A percentile compares a stretch with the other conserved stretches of the same genome.
Conservation (phyloP, 2,329 filamentous ascomycete species). For the Hypomyces rosellus region DNA sequence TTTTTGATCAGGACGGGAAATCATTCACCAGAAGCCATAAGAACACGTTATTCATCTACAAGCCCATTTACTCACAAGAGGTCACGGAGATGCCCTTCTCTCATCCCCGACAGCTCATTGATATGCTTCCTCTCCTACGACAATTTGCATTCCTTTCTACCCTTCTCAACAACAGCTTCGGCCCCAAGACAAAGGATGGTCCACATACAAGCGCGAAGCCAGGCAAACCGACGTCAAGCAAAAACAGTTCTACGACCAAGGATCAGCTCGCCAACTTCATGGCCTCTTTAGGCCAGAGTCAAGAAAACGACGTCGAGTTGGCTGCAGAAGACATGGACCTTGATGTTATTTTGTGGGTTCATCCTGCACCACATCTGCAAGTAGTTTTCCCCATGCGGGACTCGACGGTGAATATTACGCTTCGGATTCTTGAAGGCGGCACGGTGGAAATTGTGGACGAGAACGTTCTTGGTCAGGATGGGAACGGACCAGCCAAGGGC, state of each 20-base stretch:
- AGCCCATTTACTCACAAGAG: slow-evolving; percentile 63
- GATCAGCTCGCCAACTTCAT: slow-evolving; percentile 30
- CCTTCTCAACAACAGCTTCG: slow-evolving; percentile 58
- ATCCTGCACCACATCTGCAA: slow-evolving; percentile 43
- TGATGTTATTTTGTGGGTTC: slow-evolving; percentile 48
- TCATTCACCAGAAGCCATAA: slow-evolving; percentile 35
- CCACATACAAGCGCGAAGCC: slow-evolving; percentile 1
- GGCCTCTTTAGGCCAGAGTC: background rate
- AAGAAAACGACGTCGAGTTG: background rate
- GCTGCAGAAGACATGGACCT: slow-evolving; percentile 26
- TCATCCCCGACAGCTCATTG: slow-evolving; percentile 69
- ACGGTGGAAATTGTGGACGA: slow-evolving; percentile 52
- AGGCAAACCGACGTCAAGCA: background rate
- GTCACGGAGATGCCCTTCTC: slow-evolving; percentile 67
- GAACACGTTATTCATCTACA: slow-evolving; percentile 64
- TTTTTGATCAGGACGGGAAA: slow-evolving; percentile 28
- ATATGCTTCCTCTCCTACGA: slow-evolving; percentile 65
- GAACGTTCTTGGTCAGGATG: slow-evolving; percentile 34
- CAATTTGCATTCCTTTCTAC: slow-evolving; percentile 68
- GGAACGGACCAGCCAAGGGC: slow-evolving; percentile 17
- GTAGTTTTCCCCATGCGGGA: slow-evolving; percentile 48
- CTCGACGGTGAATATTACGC: slow-evolving; percentile 44
- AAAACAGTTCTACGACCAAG: slow-evolving; percentile 20
- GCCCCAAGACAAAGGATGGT: slow-evolving; percentile 24
- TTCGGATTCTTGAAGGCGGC: slow-evolving; percentile 56